These are phyloP conservation scores for Rosa multiflora DNA, from an alignment of 306 rosid genomes.

Conservation along the genomic window DNA sequence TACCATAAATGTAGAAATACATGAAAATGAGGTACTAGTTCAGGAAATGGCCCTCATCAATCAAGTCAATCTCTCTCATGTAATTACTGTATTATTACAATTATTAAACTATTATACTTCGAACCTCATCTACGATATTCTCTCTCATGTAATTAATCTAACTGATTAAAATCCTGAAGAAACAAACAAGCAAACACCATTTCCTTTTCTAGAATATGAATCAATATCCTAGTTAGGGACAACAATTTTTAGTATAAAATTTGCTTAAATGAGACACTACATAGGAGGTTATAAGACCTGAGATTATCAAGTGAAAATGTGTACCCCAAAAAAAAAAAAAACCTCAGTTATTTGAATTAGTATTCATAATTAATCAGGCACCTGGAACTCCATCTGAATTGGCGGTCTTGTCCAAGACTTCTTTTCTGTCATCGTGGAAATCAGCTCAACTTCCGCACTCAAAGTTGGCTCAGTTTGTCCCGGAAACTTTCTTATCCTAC, in stretches of 20 bases:
- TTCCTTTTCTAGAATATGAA: not conserved
- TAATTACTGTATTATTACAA: not conserved
- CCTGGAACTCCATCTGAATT: conserved; percentile 99
- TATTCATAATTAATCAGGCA: conserved; percentile 28
- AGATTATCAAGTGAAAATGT: not conserved
- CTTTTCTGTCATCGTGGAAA: conserved; percentile 91
- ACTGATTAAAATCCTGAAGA: not conserved
- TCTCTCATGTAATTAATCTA: not conserved
- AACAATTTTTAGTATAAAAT: too few species aligned
- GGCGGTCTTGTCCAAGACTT: conserved; percentile 97
- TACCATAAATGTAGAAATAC: not conserved
- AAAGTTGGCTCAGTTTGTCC: conserved; percentile 97
- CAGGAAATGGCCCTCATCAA: not conserved
- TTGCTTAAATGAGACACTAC: not conserved
- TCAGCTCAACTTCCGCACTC: conserved; percentile 99
- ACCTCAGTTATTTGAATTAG: conserved; percentile 16
- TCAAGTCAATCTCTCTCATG: not conserved
- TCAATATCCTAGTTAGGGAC: not conserved
- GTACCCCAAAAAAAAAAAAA: not conserved
- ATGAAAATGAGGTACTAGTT: not conserved
- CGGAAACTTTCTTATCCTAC: conserved; percentile 87
- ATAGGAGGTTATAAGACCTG: not conserved
- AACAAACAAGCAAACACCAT: not conserved
- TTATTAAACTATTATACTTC: not conserved
- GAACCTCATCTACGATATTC: not conserved